Conservation (phyloP, 2,329 filamentous ascomycete genomes). For the Fusarium brevicatenulatum region DNA sequence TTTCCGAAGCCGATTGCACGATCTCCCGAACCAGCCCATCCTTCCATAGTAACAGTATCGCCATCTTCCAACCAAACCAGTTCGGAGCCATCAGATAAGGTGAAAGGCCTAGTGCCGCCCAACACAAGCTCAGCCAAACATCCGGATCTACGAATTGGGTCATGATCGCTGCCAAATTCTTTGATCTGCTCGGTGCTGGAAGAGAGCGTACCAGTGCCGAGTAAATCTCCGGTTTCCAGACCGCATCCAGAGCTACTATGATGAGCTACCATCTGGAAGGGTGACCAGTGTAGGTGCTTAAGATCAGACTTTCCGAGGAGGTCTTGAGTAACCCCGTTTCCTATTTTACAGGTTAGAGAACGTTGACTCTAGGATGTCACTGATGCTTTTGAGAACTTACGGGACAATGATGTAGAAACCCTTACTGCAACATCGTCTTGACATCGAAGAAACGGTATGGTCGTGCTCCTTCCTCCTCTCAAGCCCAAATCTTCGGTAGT, state of each 20-base stretch:
- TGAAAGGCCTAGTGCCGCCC: neutral
- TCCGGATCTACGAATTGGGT: neutral
- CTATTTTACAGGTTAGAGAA: neutral
- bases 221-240: neutral
- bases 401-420: neutral
- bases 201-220: neutral
- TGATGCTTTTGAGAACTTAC: neutral
- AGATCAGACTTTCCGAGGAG: neutral
- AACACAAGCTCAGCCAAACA: neutral
- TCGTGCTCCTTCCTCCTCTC: neutral
- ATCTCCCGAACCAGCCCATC: neutral
- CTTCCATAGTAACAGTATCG: neutral
- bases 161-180: neutral
- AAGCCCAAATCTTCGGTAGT: neutral
- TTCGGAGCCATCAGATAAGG: neutral
- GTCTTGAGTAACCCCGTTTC: neutral
- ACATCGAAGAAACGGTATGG: neutral
- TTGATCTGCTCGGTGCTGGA: neutral
- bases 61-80: neutral
- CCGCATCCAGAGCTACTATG: neutral
- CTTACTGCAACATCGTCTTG: neutral
- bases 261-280: neutral
- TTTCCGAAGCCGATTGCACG: neutral
- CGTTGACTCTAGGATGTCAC: fast-evolving
- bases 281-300: neutral